phyloP scores from a whole-genome alignment of 73 alveolate genomes.

The Paraurostyla sp. region DNA sequence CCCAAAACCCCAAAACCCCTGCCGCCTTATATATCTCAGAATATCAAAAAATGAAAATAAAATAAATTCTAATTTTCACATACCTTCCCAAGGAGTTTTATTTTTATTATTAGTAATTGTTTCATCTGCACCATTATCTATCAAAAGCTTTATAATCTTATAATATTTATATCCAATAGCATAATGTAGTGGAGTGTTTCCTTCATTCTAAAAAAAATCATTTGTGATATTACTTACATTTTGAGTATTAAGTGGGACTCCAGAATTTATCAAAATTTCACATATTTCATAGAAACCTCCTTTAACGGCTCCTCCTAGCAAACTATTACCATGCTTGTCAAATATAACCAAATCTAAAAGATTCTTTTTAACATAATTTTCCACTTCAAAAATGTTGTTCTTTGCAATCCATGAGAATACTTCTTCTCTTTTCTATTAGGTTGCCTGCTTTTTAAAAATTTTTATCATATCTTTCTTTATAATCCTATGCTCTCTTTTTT shows the following conservation, averaged over 20 bases:
- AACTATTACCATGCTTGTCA: conserved; percentile 3
- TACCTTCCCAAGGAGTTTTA: conserved; percentile 66
- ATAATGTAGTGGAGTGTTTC: conserved; percentile 59
- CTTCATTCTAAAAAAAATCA: background rate
- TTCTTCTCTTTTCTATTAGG: background rate
- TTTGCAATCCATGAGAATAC: background rate
- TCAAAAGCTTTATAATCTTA: background rate
- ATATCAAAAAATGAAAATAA: no score
- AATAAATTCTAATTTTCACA: conserved; percentile 6
- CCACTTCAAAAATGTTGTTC: background rate
- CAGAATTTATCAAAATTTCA: background rate
- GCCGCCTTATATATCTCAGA: no score
- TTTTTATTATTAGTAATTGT: conserved; percentile 1
- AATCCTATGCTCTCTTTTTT: background rate
- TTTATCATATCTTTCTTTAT: background rate
- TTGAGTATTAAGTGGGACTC: background rate
- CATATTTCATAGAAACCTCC: background rate
- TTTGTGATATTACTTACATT: background rate
- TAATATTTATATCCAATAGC: conserved; percentile 38
- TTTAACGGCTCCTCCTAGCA: conserved; percentile 11
- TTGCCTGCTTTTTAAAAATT: background rate
- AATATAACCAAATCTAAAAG: background rate
- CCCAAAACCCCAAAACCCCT: no score
- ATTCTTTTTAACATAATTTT: background rate
- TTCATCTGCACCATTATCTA: conserved; percentile 58